Evolutionary conservation across 2,329 filamentous ascomycete genomes (phyloP), one percentile per base, ranked within the genome.

Genomic region (Trichoderma pleuroti): DNA sequence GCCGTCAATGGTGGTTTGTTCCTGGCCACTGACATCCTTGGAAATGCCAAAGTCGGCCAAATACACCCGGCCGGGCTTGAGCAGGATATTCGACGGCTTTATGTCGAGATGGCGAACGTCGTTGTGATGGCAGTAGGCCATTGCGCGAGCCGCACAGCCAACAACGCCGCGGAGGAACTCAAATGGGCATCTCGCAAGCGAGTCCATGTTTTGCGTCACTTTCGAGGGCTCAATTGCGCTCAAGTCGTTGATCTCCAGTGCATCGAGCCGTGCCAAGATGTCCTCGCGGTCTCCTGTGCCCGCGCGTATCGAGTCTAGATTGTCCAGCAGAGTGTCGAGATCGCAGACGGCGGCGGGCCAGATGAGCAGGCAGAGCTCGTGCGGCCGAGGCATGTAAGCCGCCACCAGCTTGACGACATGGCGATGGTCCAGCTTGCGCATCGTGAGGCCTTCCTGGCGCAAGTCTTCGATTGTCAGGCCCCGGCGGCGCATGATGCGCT

Each of bases 21-120:
- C 83, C 28, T 80, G 79, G 54, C 81, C 81, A 62, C 80, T 81
- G 16, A 86, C 82, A 62, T 86, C 83, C 65, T 80, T 78, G 14
- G 84, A 83, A 28, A 86, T 84, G 42, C 83, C 84, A 76, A 86
- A 86, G 74, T 86, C 84, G 26, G 83, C 82, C 16, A 85, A 77
- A 70, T 85, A 85, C 10, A 86, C 84, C 10, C 82, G 78, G 7
- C 81, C 81, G 1, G 83, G 79, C 69, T 80, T 82, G 9, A 85
- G 77, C 3, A 86, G 78, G 64, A 85, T 84, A 66, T 86, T 85
- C 42, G 80, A 81, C 2, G 84, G 84, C 71, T 86, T 85, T 42
- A 86, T 80, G 67, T 86, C 83, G 5, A 84, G 79, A 72, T 86
- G 84, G 26, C 84, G 79, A 14, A 85, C 81, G 21, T 81, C 77